Evolutionary conservation across 2,329 filamentous ascomycete genomes (phyloP).

Genomic region (Thielaviopsis musarum): DNA sequence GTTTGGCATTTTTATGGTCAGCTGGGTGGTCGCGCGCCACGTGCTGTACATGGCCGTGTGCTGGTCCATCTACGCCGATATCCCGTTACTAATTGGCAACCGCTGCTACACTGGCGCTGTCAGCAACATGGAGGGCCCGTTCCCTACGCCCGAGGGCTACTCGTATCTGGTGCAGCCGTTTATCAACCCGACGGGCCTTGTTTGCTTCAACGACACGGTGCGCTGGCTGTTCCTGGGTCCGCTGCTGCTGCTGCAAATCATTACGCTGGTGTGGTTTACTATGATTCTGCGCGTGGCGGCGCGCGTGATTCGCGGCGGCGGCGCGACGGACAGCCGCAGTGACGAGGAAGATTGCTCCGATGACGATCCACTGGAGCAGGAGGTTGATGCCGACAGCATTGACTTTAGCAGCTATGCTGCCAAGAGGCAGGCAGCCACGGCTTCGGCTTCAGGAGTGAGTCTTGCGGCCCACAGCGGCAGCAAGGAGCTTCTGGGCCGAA

Average conservation of each 20-base stretch:
- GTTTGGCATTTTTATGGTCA: conserved; percentile 72
- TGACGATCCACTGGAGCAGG: conserved; percentile 52
- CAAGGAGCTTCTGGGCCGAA: conserved; percentile 66
- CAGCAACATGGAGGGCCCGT: conserved; percentile 36
- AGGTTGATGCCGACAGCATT: conserved; percentile 57
- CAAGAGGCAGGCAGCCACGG: conserved; percentile 31
- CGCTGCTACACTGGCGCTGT: conserved; percentile 55
- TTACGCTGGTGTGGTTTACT: conserved; percentile 76
- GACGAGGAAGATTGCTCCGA: conserved; percentile 67
- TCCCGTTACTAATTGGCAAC: conserved; percentile 41
- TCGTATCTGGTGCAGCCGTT: conserved; percentile 60
- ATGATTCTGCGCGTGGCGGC: conserved; percentile 76
- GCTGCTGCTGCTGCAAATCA: conserved; percentile 59
- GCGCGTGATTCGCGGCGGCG: conserved; percentile 57
- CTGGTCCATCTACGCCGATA: conserved; percentile 62
- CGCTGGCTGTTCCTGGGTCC: conserved; percentile 61
- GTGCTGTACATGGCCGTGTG: conserved; percentile 61
- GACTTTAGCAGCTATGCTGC: conserved; percentile 44
- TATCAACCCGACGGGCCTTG: conserved; percentile 47
- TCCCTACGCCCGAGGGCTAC: conserved; percentile 33
- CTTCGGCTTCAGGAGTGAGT: conserved; percentile 41
- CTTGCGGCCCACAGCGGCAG: conserved; percentile 55
- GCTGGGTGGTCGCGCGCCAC: conserved; percentile 75
- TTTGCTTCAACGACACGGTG: conserved; percentile 66
- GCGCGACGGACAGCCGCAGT: conserved; percentile 73